Percentiles rank a stretch among this genome's conserved stretches.
Conservation (phyloP, 106 monocot genomes). For the Narthecium ossifragum region DNA sequence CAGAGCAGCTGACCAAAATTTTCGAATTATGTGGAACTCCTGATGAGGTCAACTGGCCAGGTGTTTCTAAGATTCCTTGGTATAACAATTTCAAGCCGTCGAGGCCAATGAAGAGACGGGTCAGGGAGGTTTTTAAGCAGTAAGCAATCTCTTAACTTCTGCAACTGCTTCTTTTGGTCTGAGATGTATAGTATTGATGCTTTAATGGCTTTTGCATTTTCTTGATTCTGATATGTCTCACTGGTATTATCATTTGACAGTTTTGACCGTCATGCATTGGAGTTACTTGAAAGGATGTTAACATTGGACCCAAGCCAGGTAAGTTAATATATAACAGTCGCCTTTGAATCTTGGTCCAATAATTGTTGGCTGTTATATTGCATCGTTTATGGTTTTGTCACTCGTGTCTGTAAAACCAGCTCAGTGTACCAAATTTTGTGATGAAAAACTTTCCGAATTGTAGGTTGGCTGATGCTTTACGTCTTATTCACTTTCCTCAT, state of each 20-base stretch:
- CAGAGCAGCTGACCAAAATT: conserved; percentile 83
- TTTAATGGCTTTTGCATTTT: not conserved
- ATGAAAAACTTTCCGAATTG: too few relatives aligned
- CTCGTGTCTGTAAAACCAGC: too few relatives aligned
- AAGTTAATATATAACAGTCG: too few relatives aligned
- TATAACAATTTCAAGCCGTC: conserved; percentile 89
- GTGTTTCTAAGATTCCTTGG: conserved; percentile 88
- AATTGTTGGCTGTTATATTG: too few relatives aligned
- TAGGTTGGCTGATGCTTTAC: too few relatives aligned
- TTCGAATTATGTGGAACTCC: conserved; percentile 97
- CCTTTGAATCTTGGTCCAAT: too few relatives aligned
- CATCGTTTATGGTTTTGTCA: too few relatives aligned
- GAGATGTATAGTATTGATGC: not conserved
- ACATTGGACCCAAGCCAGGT: conserved; percentile 95
- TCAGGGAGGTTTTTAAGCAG: conserved; percentile 88
- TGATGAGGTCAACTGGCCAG: conserved; percentile 92
- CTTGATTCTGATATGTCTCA: too few relatives aligned
- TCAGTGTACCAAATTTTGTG: too few relatives aligned
- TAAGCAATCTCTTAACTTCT: too few relatives aligned
- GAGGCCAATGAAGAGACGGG: conserved; percentile 73
- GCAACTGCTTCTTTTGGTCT: not conserved
- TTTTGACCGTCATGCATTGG: conserved; percentile 93
- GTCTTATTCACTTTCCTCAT: too few relatives aligned
- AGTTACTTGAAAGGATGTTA: conserved; percentile 90
- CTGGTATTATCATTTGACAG: conserved; percentile 49